Percentiles rank a stretch among this genome's conserved stretches.
Conservation (phyloP, 2,329 filamentous ascomycete species). For the Cordyceps cateniannulata region DNA sequence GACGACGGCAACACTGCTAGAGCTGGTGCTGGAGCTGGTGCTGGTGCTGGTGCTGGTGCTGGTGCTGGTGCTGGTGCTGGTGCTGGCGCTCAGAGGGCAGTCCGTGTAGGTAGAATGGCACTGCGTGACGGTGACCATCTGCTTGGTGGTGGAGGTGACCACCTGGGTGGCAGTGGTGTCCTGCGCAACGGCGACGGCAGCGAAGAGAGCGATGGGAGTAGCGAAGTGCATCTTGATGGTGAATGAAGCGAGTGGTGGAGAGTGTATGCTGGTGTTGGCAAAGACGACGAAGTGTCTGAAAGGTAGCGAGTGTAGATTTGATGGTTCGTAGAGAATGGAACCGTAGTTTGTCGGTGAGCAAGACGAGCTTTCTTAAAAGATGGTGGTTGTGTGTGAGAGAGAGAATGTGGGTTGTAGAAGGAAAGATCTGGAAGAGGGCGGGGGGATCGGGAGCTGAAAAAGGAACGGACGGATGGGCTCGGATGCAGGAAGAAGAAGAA, state of each 20-base stretch:
- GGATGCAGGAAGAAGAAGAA: not conserved
- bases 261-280: not conserved
- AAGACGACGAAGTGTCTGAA: not conserved
- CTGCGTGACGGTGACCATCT: constrained; percentile 40
- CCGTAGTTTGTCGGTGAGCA: too few species aligned
- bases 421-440: not conserved
- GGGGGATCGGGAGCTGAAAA: not conserved
- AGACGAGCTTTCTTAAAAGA: not conserved
- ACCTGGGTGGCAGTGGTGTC: constrained; percentile 31
- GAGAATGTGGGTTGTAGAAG: not conserved
- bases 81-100: constrained; percentile 33
- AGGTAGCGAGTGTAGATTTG: not conserved
- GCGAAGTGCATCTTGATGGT: constrained; percentile 40
- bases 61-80: constrained; percentile 19
- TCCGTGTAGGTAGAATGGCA: constrained; percentile 38
- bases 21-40: constrained; percentile 20
- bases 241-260: not conserved
- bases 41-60: constrained; percentile 17
- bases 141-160: constrained; percentile 38
- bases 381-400: not conserved
- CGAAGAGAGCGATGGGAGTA: constrained; percentile 34
- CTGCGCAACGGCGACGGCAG: constrained; percentile 32
- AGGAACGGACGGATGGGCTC: not conserved
- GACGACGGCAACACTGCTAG: constrained; percentile 16
- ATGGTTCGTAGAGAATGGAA: not conserved